Evolutionary conservation across 495 filamentous ascomycete genomes (phyloP), one percentile per base, ranked within the genome.

Genomic region (Pseudoneurospora amorphoporcata): DNA sequence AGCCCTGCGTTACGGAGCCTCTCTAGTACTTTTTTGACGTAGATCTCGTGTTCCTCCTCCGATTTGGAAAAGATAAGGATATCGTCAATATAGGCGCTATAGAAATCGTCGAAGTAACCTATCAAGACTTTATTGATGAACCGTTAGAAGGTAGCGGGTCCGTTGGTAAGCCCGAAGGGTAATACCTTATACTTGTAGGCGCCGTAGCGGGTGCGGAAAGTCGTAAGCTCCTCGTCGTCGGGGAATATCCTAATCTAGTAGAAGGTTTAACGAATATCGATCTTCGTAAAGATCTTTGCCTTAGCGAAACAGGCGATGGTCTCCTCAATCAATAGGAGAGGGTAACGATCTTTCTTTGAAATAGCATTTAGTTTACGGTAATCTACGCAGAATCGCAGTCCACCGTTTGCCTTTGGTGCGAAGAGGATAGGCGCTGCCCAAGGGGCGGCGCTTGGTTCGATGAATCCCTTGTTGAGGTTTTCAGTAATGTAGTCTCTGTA

Each of bases 261-360:
- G 14, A 75, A 79, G 0, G 75, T 75, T 70, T 73, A 38, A n/a
- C 74, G 68, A 37, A 77, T 69, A 40, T 88, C 81, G 0, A 88
- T 47, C 72, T 86, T 86, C 0, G 76, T 88, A 71, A 83, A 87
- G 37, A 78, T n/a, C 76, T 65, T 75, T 7, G 35, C 3, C 35
- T 37, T 37, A 4, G 35, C 35, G 2, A 37, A 37, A 4, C 35
- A 37, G 35, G 35, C 35, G 3, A 37, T 2, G 2, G 35, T 37
- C 35, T 37, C 35, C 2, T 37, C 35, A 4, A 37, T 37, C 3
- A 37, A 4, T 37, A 4, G 35, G 4, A 37, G 35, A 4, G 35
- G 35, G 35, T 37, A 37, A 3, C 35, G 35, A 4, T 37, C 35
- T 4, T 37, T 37, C 35, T 37, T 37, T 4, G 35, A 37, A 2